phyloP scores from a whole-genome alignment of 139 green algal species.

The Chlamydomonas schloesseri region DNA sequence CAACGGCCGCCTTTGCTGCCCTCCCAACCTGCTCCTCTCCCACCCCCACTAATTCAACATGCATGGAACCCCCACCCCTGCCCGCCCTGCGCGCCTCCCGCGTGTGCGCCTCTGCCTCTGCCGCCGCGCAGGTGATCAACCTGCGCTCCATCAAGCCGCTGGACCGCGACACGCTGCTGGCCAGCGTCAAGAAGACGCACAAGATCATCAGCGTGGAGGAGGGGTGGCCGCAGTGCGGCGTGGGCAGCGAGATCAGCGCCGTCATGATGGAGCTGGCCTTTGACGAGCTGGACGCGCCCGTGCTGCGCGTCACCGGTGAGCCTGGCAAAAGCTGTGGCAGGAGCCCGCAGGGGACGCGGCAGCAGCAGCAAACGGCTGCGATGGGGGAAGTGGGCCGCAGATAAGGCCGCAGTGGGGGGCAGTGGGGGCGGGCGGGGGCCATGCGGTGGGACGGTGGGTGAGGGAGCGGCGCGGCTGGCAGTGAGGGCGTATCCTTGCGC shows the following conservation, averaged over 20 bases:
- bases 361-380: background rate
- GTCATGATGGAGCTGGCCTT: conserved; percentile 94
- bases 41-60: too few relatives aligned
- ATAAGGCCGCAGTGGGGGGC: too few relatives aligned
- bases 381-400: background rate
- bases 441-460: too few relatives aligned
- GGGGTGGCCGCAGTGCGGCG: conserved; percentile 95
- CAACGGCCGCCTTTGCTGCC: too few relatives aligned
- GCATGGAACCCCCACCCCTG: too few relatives aligned
- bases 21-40: too few relatives aligned
- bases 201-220: conserved; percentile 94
- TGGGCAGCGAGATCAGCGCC: conserved; percentile 88
- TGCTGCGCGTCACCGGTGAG: conserved; percentile 90
- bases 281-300: conserved; percentile 97
- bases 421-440: too few relatives aligned
- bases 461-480: too few relatives aligned
- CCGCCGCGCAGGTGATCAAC: conserved; percentile 92
- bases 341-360: background rate
- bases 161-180: conserved; percentile 89
- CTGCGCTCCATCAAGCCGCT: conserved; percentile 95
- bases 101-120: too few relatives aligned
- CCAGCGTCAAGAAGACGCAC: conserved; percentile 92
- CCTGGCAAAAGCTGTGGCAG: background rate
- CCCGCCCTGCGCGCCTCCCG: background rate
- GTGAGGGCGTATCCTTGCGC: too few relatives aligned